These are phyloP conservation scores for Paramecium primaurelia DNA, from an alignment of 73 alveolate species.

Conservation along the genomic window DNA sequence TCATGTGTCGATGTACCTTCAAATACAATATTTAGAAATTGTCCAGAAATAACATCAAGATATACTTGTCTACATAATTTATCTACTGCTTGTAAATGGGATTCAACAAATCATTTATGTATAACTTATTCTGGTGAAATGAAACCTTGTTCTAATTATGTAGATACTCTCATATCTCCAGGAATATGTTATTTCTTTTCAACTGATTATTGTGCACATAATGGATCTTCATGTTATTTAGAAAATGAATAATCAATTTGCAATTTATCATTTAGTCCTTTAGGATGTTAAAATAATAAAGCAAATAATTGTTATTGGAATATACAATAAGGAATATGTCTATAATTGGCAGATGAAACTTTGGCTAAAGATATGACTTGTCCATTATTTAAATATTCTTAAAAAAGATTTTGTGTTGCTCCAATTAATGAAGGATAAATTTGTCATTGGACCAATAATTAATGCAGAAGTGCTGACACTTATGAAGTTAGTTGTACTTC, in stretches of 20 bases:
- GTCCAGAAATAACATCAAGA: not conserved
- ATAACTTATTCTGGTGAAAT: not conserved
- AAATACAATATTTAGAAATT: not conserved
- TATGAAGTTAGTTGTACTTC: not conserved
- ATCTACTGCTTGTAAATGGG: not conserved
- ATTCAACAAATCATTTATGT: not conserved
- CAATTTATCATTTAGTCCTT: not conserved
- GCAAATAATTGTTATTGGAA: not conserved
- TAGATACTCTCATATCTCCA: not conserved
- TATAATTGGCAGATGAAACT: not conserved
- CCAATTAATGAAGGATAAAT: not conserved
- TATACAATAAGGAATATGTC: not conserved
- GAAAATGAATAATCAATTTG: not conserved
- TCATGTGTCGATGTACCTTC: not conserved
- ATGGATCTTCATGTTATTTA: not conserved
- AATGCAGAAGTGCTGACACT: not conserved
- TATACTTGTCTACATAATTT: not conserved
- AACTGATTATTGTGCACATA: conserved; percentile 7
- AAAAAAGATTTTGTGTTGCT: not conserved
- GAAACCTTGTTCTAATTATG: not conserved
- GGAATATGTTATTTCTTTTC: conserved; percentile 18
- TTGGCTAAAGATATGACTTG: not conserved
- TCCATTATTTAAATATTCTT: not conserved
- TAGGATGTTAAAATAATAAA: not conserved
- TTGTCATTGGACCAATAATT: not conserved